Percentiles rank a stretch among this genome's conserved stretches.
Evolutionary conservation across 306 rosid genomes (phyloP).

Genomic region (Echinosophora koreensis): DNA sequence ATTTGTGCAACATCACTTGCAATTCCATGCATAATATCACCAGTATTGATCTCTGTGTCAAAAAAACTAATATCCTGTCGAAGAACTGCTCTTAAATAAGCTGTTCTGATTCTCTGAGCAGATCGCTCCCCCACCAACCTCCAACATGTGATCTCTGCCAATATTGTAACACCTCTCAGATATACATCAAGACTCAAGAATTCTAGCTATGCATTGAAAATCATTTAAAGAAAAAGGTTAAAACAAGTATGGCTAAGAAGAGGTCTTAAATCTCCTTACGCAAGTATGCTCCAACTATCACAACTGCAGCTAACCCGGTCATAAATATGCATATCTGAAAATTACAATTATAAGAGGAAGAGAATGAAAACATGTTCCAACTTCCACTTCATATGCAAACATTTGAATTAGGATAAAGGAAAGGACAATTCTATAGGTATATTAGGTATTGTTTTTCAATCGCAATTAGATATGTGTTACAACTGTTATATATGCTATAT

Average conservation of each 20-base stretch:
- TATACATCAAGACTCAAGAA: background rate
- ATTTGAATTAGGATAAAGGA: background rate
- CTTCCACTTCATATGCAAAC: background rate
- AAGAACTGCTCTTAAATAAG: conserved; percentile 78
- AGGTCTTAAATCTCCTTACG: conserved; percentile 59
- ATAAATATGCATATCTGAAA: conserved; percentile 76
- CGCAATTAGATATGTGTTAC: too few species aligned
- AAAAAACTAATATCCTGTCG: conserved; percentile 78
- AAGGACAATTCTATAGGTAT: too few species aligned
- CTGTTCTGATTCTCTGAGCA: conserved; percentile 80
- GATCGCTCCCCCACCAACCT: conserved; percentile 90
- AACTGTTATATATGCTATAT: too few species aligned
- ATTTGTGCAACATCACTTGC: conserved; percentile 95
- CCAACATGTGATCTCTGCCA: conserved; percentile 94
- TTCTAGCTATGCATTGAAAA: background rate
- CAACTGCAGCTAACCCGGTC: conserved; percentile 74
- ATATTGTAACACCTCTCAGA: conserved; percentile 20
- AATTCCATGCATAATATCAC: conserved; percentile 92
- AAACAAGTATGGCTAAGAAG: background rate
- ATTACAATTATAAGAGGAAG: conserved; percentile 27
- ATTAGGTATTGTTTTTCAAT: too few species aligned
- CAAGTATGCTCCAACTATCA: conserved; percentile 83
- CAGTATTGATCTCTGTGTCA: conserved; percentile 71
- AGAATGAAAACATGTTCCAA: conserved; percentile 13
- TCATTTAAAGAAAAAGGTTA: background rate